Conservation (phyloP, 1,139 yeast species). For the Pichia sp. region DNA sequence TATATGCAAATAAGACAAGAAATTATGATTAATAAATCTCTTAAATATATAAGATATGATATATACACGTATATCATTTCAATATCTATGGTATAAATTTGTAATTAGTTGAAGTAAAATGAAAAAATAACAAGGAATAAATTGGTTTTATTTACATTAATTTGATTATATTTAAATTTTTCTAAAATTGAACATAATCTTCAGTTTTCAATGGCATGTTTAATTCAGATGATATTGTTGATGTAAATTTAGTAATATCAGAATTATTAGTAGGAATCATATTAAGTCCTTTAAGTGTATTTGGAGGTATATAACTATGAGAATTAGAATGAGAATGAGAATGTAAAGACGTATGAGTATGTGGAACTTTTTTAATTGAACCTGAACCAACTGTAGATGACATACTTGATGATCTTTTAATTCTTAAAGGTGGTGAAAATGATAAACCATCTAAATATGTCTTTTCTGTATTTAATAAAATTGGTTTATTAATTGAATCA, state of each 20-base stretch:
- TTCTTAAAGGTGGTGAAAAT: conserved; percentile 6
- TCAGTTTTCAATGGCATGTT: conserved; percentile 1
- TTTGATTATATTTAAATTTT: background rate
- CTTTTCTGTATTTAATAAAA: background rate
- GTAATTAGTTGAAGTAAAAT: too few species aligned
- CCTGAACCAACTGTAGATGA: conserved; percentile 9
- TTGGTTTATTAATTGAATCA: conserved; percentile 1
- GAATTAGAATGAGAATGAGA: background rate
- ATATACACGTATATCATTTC: too few species aligned
- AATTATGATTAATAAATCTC: too few species aligned
- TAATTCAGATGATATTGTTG: conserved; percentile 1
- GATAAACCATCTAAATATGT: conserved; percentile 2
- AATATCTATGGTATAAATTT: too few species aligned
- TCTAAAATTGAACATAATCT: conserved; percentile 6
- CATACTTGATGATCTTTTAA: conserved; percentile 6
- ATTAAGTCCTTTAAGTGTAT: background rate
- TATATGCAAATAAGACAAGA: too few species aligned
- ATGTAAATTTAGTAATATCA: background rate
- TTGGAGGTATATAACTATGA: conserved; percentile 3
- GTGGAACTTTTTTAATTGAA: conserved; percentile 9
- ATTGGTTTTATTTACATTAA: background rate
- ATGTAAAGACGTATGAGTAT: conserved; percentile 3
- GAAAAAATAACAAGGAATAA: too few species aligned
- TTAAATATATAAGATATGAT: too few species aligned
- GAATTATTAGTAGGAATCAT: background rate